Conservation (phyloP, 495 filamentous ascomycete species). For the Aspergillus avenaceus region DNA sequence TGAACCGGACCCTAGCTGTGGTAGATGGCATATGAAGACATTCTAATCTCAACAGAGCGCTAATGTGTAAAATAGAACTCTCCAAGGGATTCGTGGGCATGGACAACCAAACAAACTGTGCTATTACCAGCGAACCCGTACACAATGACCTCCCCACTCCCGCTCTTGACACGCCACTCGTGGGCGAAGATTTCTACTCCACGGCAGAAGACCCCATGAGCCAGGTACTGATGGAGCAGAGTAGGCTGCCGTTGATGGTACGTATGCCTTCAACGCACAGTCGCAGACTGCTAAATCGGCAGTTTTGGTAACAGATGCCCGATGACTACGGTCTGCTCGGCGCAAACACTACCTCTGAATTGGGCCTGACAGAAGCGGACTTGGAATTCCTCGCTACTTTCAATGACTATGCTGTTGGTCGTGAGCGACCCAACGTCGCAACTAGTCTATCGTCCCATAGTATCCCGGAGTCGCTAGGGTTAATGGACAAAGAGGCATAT, state of each 20-base stretch:
- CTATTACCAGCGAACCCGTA: neutral
- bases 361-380: slow-evolving; percentile 59
- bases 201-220: neutral
- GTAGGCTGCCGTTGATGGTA: neutral
- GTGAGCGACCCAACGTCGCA: neutral
- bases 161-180: neutral
- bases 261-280: neutral
- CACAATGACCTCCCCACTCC: neutral
- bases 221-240: neutral
- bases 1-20: too few species aligned
- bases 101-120: too few species aligned
- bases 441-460: too few species aligned
- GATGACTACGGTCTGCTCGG: slow-evolving; percentile 25
- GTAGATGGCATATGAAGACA: too few species aligned
- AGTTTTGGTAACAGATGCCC: neutral
- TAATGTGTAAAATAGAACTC: too few species aligned
- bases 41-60: too few species aligned
- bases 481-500: slow-evolving; percentile 23
- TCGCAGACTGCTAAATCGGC: neutral
- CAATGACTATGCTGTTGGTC: slow-evolving; percentile 39
- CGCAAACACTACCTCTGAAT: slow-evolving; percentile 44
- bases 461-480: neutral
- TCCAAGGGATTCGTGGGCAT: too few species aligned
- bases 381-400: slow-evolving; percentile 55
- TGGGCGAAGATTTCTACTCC: neutral